phyloP scores from a whole-genome alignment of 2,329 filamentous ascomycete species.

The Botrytis hyacinthi region DNA sequence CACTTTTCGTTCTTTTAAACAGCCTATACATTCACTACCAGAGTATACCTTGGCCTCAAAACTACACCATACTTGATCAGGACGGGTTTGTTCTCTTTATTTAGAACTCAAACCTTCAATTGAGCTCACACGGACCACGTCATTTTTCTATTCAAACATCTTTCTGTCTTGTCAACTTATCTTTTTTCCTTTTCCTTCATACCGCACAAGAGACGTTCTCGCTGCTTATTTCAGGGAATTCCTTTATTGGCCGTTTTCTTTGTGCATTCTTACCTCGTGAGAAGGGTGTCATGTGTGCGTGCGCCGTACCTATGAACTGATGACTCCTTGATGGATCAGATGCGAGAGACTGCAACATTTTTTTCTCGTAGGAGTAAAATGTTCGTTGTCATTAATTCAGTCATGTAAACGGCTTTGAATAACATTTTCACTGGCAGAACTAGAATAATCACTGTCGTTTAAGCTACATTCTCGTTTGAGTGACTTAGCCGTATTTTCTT shows the following conservation, averaged over 20 bases:
- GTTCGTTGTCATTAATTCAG: background rate
- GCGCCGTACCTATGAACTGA: background rate
- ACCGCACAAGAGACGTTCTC: background rate
- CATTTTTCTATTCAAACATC: background rate
- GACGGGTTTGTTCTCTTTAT: background rate
- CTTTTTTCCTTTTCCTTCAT: background rate
- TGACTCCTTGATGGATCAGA: background rate
- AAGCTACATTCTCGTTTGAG: background rate
- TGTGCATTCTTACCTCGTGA: background rate
- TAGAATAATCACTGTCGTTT: background rate
- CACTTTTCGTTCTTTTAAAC: rapidly evolving
- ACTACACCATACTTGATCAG: background rate
- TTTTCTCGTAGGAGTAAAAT: background rate
- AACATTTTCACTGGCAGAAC: background rate
- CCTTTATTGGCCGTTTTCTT: background rate
- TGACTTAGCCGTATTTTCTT: background rate
- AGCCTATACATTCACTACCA: background rate
- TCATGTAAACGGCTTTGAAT: background rate
- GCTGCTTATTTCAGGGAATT: too few species aligned
- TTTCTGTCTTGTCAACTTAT: background rate
- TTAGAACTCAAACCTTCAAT: background rate
- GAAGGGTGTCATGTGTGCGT: background rate
- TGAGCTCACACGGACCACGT: background rate
- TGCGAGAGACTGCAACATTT: background rate
- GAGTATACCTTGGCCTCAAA: background rate